Conservation (phyloP, 148 eudicot species). For the Vaccinium macrocarpon region DNA sequence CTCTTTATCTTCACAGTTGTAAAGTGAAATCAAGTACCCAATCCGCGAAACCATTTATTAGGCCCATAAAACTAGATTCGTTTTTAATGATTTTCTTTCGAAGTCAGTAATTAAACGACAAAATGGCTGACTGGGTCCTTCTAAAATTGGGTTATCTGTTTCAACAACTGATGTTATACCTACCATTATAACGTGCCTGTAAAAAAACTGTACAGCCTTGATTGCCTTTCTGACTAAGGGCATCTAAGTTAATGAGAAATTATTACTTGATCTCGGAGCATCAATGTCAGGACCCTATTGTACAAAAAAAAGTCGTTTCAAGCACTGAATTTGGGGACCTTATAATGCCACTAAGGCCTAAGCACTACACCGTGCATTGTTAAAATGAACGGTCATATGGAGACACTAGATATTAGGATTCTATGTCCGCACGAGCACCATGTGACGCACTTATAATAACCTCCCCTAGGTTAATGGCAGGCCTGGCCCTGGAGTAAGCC, state of each 20-base stretch:
- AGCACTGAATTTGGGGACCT: too few relatives aligned
- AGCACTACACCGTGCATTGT: too few relatives aligned
- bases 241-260: too few relatives aligned
- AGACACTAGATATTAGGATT: too few relatives aligned
- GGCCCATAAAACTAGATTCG: background rate
- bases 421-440: too few relatives aligned
- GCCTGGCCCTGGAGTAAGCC: too few relatives aligned
- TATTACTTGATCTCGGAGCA: background rate
- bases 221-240: background rate
- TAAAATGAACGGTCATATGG: too few relatives aligned
- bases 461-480: background rate
- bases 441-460: too few relatives aligned
- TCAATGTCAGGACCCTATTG: too few relatives aligned
- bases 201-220: background rate
- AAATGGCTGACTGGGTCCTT: conserved; percentile 14
- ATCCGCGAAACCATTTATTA: background rate
- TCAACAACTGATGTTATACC: conserved; percentile 3
- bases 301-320: too few relatives aligned
- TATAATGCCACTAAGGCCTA: too few relatives aligned
- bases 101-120: conserved; percentile 23
- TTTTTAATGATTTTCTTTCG: background rate
- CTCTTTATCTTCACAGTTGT: background rate
- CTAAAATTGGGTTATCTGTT: conserved; percentile 16
- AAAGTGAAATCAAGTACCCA: background rate
- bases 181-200: background rate